Evolutionary conservation across 306 rosid genomes (phyloP).

Genomic region (Acacia acuminata): DNA sequence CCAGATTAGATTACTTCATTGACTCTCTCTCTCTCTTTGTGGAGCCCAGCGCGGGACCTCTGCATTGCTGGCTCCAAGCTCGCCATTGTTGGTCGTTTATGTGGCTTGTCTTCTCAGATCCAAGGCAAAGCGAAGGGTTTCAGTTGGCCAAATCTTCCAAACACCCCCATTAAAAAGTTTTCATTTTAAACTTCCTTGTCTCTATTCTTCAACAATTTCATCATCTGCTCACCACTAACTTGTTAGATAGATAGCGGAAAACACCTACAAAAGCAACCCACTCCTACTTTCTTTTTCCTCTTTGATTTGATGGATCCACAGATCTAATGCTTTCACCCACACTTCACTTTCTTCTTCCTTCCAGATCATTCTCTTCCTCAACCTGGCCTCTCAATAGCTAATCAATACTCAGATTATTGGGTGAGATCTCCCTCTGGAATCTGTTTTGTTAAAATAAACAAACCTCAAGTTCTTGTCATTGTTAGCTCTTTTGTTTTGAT

Average conservation of each 20-base stretch:
- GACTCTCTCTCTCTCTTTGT: slow-evolving; percentile 36
- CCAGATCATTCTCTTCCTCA: slow-evolving; percentile 42
- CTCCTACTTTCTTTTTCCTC: slow-evolving; percentile 23
- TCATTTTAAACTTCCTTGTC: background rate
- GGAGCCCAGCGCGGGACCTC: slow-evolving; percentile 63
- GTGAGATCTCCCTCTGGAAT: slow-evolving; percentile 32
- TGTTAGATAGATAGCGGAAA: background rate
- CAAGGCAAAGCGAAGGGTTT: slow-evolving; percentile 5
- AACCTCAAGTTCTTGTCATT: slow-evolving; percentile 9
- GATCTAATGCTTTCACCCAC: slow-evolving; percentile 49
- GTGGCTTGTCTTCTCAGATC: slow-evolving; percentile 51
- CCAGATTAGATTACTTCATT: slow-evolving; percentile 36
- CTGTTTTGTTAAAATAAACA: background rate
- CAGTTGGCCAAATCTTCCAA: slow-evolving; percentile 34
- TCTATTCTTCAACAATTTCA: slow-evolving; percentile 32
- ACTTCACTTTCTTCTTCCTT: slow-evolving; percentile 16
- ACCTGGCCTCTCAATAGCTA: background rate
- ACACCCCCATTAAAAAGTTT: background rate
- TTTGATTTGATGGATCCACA: slow-evolving; percentile 44
- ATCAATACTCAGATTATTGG: background rate
- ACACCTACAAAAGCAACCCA: slow-evolving; percentile 10
- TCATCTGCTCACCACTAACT: background rate
- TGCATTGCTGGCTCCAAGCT: slow-evolving; percentile 76
- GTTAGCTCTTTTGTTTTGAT: slow-evolving; percentile 15
- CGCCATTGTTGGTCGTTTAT: slow-evolving; percentile 69